phyloP scores from a whole-genome alignment of 2,329 filamentous ascomycete species.

The Calonectria leucothoes region DNA sequence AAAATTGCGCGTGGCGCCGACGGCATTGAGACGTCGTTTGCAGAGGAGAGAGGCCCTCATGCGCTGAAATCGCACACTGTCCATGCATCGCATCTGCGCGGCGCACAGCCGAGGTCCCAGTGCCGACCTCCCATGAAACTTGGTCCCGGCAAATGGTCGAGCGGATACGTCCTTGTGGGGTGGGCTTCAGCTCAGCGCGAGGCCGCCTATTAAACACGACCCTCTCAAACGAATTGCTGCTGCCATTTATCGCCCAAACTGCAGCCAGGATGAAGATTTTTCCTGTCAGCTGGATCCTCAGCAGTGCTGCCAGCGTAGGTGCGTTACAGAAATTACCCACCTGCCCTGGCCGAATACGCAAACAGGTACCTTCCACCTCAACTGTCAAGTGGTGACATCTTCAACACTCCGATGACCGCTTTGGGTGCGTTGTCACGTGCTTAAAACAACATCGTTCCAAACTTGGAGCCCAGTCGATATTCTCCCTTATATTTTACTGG shows the following conservation, averaged over 20 bases:
- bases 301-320: no score
- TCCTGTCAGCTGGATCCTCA: background rate
- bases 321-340: background rate
- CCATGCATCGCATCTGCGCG: slow-evolving; percentile 7
- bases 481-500: slow-evolving; percentile 5
- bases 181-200: slow-evolving; percentile 16
- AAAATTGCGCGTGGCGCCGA: background rate
- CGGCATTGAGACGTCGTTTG: background rate
- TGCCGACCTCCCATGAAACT: slow-evolving; percentile 8
- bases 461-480: background rate
- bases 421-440: slow-evolving; percentile 3
- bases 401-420: background rate
- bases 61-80: background rate
- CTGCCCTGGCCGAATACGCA: background rate
- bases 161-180: slow-evolving; percentile 20
- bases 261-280: background rate
- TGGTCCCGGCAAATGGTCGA: slow-evolving; percentile 22
- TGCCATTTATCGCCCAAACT: background rate
- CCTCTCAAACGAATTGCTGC: background rate
- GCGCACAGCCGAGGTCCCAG: slow-evolving; percentile 19
- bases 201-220: background rate
- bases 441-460: background rate
- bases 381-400: background rate
- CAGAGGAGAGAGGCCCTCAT: background rate
- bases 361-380: background rate